A percentile compares a stretch with the other conserved stretches of the same genome.
Evolutionary conservation across 345 rosid genomes (phyloP).

Genomic region (Lenwebbia sp.): DNA sequence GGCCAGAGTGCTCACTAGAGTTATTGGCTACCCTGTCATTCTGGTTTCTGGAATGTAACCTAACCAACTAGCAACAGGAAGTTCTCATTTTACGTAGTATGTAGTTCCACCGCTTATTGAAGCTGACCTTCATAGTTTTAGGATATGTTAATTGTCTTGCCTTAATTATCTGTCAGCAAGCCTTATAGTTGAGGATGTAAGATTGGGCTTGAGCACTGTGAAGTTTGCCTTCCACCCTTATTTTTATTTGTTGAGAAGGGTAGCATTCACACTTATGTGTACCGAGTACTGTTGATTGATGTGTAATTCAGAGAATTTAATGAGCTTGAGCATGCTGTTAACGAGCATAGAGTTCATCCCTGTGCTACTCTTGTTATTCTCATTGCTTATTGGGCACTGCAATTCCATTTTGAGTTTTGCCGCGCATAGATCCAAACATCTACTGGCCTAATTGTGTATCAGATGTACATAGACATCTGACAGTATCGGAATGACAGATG

Average conservation of each 20-base stretch:
- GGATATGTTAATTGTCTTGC: constrained; percentile 2
- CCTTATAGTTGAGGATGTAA: neutral
- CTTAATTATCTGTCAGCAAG: neutral
- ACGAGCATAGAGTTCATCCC: neutral
- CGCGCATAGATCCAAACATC: neutral
- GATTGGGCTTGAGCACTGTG: constrained; percentile 4
- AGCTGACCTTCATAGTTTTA: constrained; percentile 1
- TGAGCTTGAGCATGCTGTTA: neutral
- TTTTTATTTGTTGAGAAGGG: constrained; percentile 8
- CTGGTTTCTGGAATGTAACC: constrained; percentile 12
- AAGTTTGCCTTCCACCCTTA: constrained; percentile 7
- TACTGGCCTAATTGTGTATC: neutral
- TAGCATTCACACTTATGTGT: constrained; percentile 3
- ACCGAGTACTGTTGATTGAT: constrained; percentile 2
- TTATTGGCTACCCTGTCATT: neutral
- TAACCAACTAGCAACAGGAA: constrained; percentile 31
- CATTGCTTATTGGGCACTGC: neutral
- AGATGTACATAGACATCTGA: neutral
- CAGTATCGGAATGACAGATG: neutral
- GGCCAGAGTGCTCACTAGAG: constrained; percentile 24
- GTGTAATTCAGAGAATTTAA: constrained; percentile 3
- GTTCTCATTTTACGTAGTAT: constrained; percentile 24
- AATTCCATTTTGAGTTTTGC: neutral
- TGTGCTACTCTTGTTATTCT: neutral
- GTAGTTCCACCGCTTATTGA: constrained; percentile 11